Evolutionary conservation across 2,329 filamentous ascomycete genomes (phyloP).

Genomic region (Pseudocercospora eumusae): DNA sequence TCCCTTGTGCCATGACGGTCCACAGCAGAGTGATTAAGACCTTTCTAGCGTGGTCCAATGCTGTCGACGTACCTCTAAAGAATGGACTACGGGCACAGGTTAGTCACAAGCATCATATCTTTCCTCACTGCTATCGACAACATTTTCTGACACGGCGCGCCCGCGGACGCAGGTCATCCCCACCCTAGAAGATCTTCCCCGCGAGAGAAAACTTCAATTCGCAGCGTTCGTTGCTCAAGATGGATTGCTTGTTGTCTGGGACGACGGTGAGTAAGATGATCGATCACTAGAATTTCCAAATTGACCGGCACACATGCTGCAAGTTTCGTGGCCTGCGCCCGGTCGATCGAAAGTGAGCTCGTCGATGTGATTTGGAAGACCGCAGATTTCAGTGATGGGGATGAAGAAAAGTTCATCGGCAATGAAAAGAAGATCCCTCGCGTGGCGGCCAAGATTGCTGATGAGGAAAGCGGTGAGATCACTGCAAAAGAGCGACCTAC

Average conservation of each 20-base stretch:
- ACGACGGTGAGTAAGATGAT: slow-evolving; percentile 55
- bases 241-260: slow-evolving; percentile 75
- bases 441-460: slow-evolving; percentile 59
- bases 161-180: slow-evolving; percentile 74
- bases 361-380: slow-evolving; percentile 76
- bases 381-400: slow-evolving; percentile 55
- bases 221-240: slow-evolving; percentile 75
- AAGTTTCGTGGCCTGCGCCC: slow-evolving; percentile 68
- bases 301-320: slow-evolving; percentile 53
- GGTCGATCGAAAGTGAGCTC: slow-evolving; percentile 71
- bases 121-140: background rate
- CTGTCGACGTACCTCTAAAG: slow-evolving; percentile 72
- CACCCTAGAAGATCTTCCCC: slow-evolving; percentile 67
- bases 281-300: background rate
- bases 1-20: slow-evolving; percentile 78
- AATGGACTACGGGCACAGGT: slow-evolving; percentile 73
- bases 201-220: slow-evolving; percentile 75
- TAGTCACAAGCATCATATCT: background rate
- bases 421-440: slow-evolving; percentile 51
- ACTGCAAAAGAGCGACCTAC: slow-evolving; percentile 66
- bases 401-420: slow-evolving; percentile 50
- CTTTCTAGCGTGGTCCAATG: slow-evolving; percentile 71
- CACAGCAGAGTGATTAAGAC: slow-evolving; percentile 79
- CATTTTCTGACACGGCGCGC: slow-evolving; percentile 37
- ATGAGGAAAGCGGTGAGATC: slow-evolving; percentile 70